Percentiles rank a stretch among this genome's conserved stretches.
These are phyloP conservation scores for Neopestalotiopsis rosae DNA, from an alignment of 2,329 filamentous ascomycete species.

Conservation along the genomic window DNA sequence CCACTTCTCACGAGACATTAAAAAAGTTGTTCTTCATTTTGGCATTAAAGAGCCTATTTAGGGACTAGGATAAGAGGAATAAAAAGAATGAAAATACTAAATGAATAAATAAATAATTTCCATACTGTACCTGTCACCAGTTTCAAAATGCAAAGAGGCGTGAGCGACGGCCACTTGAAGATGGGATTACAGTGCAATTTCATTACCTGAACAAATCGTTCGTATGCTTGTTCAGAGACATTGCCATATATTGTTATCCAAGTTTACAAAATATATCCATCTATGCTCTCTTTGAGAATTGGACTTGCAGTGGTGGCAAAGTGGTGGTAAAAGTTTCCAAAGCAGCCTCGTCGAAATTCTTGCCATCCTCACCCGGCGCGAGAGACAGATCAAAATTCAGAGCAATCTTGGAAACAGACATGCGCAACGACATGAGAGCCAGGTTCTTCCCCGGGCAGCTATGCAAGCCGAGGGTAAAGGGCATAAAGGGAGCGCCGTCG, in stretches of 20 bases:
- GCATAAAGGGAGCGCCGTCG: slow-evolving; percentile 24
- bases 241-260: too few relatives aligned
- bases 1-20: too few relatives aligned
- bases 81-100: too few relatives aligned
- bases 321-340: not conserved
- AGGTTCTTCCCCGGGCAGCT: slow-evolving; percentile 23
- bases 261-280: not conserved
- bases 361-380: not conserved
- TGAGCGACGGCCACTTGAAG: too few relatives aligned
- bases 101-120: not conserved
- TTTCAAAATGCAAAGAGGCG: too few relatives aligned
- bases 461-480: slow-evolving; percentile 24
- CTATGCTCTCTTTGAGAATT: not conserved
- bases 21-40: too few relatives aligned
- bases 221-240: too few relatives aligned
- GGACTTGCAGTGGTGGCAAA: not conserved
- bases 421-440: slow-evolving; percentile 24
- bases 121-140: too few relatives aligned
- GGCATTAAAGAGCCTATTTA: not conserved
- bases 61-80: too few relatives aligned
- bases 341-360: not conserved
- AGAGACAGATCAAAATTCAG: slow-evolving; percentile 18
- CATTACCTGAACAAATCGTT: too few relatives aligned
- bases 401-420: slow-evolving; percentile 22
- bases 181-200: too few relatives aligned